Conservation (phyloP, 2,329 filamentous ascomycete species). For the Verticillium dahliae region DNA sequence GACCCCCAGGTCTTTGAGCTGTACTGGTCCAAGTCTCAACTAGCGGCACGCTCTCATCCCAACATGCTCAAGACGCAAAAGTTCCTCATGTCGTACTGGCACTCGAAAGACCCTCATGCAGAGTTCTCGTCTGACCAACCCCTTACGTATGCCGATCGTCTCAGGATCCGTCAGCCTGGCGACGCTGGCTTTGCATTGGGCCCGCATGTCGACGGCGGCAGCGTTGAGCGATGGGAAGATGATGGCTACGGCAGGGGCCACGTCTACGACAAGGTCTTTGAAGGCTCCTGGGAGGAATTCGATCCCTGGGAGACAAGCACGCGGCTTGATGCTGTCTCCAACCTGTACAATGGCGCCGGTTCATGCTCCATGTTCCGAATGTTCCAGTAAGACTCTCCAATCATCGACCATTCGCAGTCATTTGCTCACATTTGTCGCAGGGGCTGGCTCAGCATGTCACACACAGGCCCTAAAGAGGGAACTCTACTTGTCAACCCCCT, state of each 20-base stretch:
- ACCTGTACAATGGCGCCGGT: slow-evolving; percentile 76
- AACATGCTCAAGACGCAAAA: slow-evolving; percentile 55
- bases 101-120: slow-evolving; percentile 38
- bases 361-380: slow-evolving; percentile 80
- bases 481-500: slow-evolving; percentile 79
- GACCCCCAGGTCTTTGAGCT: slow-evolving; percentile 68
- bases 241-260: slow-evolving; percentile 58
- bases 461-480: slow-evolving; percentile 66
- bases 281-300: slow-evolving; percentile 72
- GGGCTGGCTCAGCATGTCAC: slow-evolving; percentile 78
- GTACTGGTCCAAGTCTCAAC: slow-evolving; percentile 67
- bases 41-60: slow-evolving; percentile 60
- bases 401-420: not conserved
- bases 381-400: slow-evolving; percentile 12
- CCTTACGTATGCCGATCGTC: slow-evolving; percentile 62
- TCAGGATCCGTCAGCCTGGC: slow-evolving; percentile 66
- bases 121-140: slow-evolving; percentile 47
- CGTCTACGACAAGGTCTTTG: slow-evolving; percentile 68
- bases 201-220: slow-evolving; percentile 68
- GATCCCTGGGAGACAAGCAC: slow-evolving; percentile 75
- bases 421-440: not conserved
- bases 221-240: slow-evolving; percentile 68
- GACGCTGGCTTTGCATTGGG: slow-evolving; percentile 66
- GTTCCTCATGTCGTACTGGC: slow-evolving; percentile 60
- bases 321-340: slow-evolving; percentile 60